A percentile compares a stretch with the other conserved stretches of the same genome.
phyloP scores from a whole-genome alignment of 2,329 filamentous ascomycete species.

The Neopestalotiopsis sp. region DNA sequence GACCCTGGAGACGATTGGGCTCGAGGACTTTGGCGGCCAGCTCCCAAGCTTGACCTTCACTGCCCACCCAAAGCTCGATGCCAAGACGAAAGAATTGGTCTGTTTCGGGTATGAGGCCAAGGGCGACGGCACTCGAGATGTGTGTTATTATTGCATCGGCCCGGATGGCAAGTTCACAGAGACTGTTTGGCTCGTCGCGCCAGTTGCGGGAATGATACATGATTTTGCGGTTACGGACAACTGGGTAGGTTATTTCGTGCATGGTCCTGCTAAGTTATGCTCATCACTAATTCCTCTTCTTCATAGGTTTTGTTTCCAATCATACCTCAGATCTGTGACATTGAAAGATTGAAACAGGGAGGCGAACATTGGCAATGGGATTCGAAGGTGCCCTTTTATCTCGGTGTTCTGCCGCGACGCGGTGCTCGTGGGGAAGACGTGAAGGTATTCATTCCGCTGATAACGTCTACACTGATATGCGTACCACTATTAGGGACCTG shows the following conservation, averaged over 20 bases:
- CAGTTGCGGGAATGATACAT: conserved; percentile 46
- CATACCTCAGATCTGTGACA: conserved; percentile 39
- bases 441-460: too few species aligned
- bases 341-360: conserved; percentile 43
- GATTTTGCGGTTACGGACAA: conserved; percentile 48
- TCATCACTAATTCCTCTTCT: neutral
- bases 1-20: conserved; percentile 40
- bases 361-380: conserved; percentile 47
- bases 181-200: conserved; percentile 40
- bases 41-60: conserved; percentile 43
- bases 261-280: neutral
- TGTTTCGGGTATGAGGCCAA: conserved; percentile 48
- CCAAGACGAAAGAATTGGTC: conserved; percentile 44
- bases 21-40: conserved; percentile 42
- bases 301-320: conserved; percentile 37
- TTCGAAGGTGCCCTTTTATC: conserved; percentile 30
- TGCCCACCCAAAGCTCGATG: conserved; percentile 49
- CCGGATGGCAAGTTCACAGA: conserved; percentile 37
- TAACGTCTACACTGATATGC: too few species aligned
- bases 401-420: conserved; percentile 29
- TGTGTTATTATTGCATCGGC: conserved; percentile 41
- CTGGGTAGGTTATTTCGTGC: conserved; percentile 33
- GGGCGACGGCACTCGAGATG: conserved; percentile 44
- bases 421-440: conserved; percentile 14
- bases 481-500: conserved; percentile 12